Base-by-base conservation (phyloP, 192 early-diverging fungal species). In the Rhizoclosmatium sp. region DNA sequence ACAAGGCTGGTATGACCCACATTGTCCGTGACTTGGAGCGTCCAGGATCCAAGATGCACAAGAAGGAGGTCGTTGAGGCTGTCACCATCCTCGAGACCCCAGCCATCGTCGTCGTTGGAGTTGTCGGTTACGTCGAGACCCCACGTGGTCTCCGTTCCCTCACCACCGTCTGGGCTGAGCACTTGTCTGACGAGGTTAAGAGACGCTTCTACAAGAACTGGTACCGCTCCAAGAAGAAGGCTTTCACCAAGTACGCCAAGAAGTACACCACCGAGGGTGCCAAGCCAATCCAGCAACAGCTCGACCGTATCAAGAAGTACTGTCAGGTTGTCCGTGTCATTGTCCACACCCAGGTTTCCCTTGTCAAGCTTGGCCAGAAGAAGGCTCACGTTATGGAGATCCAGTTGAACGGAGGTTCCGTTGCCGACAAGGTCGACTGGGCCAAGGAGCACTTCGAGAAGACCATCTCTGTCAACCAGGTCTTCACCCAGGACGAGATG, bases 161-260 rank as follows among this genome's bases (percentile, higher is more conserved):
- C 81, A 97, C 98, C 90, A 98, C 96, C 87, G 96, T 99, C 86
- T 99, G 98, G 98, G 97, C 98, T 65, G 95, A 99, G 90, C 97
- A 99, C 87, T 89, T 99, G 64, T 92, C 91, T 73, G 97, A 99
- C 79, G 98, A 98, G 86, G 86, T 98, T 73, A 96, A 93, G 91
- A 95, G 98, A 84, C 93, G 98, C 87, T 98, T 99, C 95, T 99
- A 99, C 95, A 97, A 98, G 94, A 99, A 97, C 95, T 99, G 96
- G 96, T 99, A 99, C 93, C 92, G 94, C 85, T 97, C 96, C 84
- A 99, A 99, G 95, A 97, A 97, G 90, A 99, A 99, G 95, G 98
- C 97, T 47, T 99, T 96, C 92, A 99, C 97, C 91, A 97, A 97
- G 91, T 98, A 98, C 90, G 93, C 96, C 83, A 92, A 95, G 91